Conservation (phyloP, 371 early-diverging fungal genomes). For the Circinella minor region DNA sequence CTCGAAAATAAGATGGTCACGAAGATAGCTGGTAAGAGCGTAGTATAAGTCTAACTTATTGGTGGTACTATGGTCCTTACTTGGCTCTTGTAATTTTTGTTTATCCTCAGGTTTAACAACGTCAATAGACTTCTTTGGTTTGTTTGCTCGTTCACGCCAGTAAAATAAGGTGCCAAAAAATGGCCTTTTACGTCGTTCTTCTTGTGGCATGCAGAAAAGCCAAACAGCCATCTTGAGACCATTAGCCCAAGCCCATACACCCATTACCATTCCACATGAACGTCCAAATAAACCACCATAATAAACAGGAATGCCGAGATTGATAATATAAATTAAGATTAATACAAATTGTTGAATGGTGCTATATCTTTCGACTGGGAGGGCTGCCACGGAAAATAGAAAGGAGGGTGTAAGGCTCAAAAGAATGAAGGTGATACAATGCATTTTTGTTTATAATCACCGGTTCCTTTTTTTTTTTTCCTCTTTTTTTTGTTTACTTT, state of each 20-base stretch:
- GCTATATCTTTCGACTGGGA: conserved; percentile 30
- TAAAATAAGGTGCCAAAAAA: conserved; percentile 31
- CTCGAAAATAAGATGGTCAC: conserved; percentile 31
- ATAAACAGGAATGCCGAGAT: conserved; percentile 32
- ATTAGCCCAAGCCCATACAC: conserved; percentile 37
- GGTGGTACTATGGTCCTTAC: no score
- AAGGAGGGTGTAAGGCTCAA: conserved; percentile 27
- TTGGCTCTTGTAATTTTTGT: not conserved
- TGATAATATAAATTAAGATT: conserved; percentile 22
- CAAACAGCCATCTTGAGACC: conserved; percentile 51
- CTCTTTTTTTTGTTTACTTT: not conserved
- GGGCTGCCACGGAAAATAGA: conserved; percentile 27
- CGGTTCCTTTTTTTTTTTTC: not conserved
- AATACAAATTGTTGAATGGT: conserved; percentile 25
- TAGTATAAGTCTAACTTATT: conserved; percentile 3
- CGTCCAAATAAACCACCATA: conserved; percentile 33
- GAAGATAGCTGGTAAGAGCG: conserved; percentile 13
- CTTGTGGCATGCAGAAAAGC: conserved; percentile 39
- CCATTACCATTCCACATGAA: conserved; percentile 19
- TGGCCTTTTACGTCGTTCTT: conserved; percentile 36
- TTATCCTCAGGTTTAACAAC: conserved; percentile 2
- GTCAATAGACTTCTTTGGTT: not conserved
- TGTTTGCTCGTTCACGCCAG: conserved; percentile 32
- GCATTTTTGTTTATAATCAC: conserved; percentile 12
- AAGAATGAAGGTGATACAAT: conserved; percentile 16